These are phyloP conservation scores for Ustilago cynodontis DNA, from an alignment of 1,284 basidiomycete genomes.

Conservation along the genomic window DNA sequence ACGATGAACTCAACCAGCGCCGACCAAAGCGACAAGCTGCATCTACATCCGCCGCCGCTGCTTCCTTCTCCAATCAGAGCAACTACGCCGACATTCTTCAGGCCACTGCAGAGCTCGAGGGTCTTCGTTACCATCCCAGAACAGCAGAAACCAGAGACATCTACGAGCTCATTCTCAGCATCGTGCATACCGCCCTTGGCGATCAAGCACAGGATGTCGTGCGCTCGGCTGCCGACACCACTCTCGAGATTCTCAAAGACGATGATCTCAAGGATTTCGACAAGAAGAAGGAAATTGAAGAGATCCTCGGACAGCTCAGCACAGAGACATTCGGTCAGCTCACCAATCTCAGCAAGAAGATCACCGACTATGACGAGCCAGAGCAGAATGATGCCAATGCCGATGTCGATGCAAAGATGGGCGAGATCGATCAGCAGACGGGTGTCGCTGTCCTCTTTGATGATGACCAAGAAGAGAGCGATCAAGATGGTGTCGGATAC, in stretches of 20 bases:
- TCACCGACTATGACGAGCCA: slow-evolving; percentile 89
- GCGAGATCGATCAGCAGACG: slow-evolving; percentile 80
- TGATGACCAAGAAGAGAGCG: slow-evolving; percentile 80
- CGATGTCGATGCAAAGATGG: slow-evolving; percentile 80
- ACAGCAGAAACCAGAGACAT: slow-evolving; percentile 94
- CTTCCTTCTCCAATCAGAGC: slow-evolving; percentile 74
- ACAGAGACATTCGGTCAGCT: slow-evolving; percentile 88
- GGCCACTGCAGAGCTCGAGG: slow-evolving; percentile 84
- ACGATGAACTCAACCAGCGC: slow-evolving; percentile 50
- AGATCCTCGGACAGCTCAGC: slow-evolving; percentile 79
- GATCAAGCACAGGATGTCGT: slow-evolving; percentile 97
- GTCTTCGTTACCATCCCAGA: slow-evolving; percentile 88
- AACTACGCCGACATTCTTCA: slow-evolving; percentile 71
- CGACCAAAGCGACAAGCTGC: slow-evolving; percentile 65
- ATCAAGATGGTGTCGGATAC: slow-evolving; percentile 90
- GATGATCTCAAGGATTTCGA: slow-evolving; percentile 94
- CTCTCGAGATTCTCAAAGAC: slow-evolving; percentile 90
- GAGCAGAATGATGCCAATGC: slow-evolving; percentile 70
- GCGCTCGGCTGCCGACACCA: slow-evolving; percentile 90
- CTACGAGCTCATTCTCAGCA: slow-evolving; percentile 90
- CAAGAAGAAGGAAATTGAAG: slow-evolving; percentile 94
- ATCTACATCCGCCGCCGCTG: slow-evolving; percentile 73
- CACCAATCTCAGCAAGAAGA: slow-evolving; percentile 89
- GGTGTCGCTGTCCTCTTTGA: slow-evolving; percentile 72
- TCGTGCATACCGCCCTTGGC: slow-evolving; percentile 78